These are phyloP conservation scores for Alternaria sp. DNA, from an alignment of 2,329 filamentous ascomycete species.

Conservation along the genomic window DNA sequence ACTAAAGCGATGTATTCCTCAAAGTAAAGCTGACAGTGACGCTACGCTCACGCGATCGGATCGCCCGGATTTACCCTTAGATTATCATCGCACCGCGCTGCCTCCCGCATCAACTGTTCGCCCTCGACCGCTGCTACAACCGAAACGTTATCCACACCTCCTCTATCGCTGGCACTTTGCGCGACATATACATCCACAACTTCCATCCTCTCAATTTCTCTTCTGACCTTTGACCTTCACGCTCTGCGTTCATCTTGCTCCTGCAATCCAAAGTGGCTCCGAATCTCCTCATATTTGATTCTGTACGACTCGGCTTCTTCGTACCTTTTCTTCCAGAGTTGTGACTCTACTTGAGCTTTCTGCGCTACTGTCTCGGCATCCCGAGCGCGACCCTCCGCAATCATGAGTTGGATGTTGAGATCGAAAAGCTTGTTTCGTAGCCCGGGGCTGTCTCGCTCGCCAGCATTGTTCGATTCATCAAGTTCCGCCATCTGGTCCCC, in stretches of 20 bases:
- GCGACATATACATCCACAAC: neutral
- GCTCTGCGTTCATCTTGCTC: too few species aligned
- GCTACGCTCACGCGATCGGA: neutral
- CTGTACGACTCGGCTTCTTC: neutral
- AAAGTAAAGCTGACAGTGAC: neutral
- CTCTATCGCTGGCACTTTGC: neutral
- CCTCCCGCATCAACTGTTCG: neutral
- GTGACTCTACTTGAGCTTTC: neutral
- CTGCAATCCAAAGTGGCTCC: neutral
- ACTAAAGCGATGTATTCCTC: neutral
- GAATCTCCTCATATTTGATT: neutral
- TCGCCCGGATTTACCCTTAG: neutral
- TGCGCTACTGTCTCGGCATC: neutral
- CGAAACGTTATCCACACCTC: neutral
- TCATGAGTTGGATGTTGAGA: neutral
- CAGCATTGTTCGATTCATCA: neutral
- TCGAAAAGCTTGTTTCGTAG: neutral
- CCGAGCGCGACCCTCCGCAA: neutral
- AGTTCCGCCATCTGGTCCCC: neutral
- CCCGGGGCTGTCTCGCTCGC: neutral
- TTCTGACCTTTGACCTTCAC: too few species aligned
- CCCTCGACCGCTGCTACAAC: neutral
- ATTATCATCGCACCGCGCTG: neutral
- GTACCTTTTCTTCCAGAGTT: neutral
- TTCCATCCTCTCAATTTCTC: too few species aligned